Evolutionary conservation across 2,329 filamentous ascomycete species (phyloP), one percentile per base, ranked within the genome.

Genomic region (Cladosporium austrohemisphaericum): DNA sequence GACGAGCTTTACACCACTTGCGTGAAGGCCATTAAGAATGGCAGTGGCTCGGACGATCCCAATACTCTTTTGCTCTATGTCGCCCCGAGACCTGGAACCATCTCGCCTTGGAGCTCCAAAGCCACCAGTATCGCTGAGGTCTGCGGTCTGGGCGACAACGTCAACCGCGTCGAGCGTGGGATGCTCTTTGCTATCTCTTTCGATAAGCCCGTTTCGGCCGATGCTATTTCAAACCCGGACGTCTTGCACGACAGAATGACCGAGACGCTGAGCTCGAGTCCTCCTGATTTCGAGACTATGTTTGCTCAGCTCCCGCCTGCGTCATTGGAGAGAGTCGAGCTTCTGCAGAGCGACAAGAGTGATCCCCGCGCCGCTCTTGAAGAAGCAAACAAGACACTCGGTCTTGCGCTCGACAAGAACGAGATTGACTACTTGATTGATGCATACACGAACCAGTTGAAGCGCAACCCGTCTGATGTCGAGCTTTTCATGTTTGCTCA

Each of bases 401-500:
- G 93, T 2, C 78, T 98, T 55, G 91, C 89, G 14, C 78, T 98
- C 51, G 92, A 97, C 66, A 77, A 83, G 51, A 84, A 85, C 7
- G 91, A 98, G 67, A 94, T 97, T 67, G 84, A 95, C 52, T 97
- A 98, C 64, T 77, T 98, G 31, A 88, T 95, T n/a, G 83, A 90
- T 58, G 84, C 85, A 33, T 93, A 89, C 69, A 81, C 81, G 5
- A 75, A 81, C 29, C 78, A 76, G 50, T 73, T 84, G 14, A 79
- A 81, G 54, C 74, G 83, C 29, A 74, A 79, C 41, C 88, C 88
- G 1, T 85, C 90, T 53, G 93, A 97, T 66, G 88, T 97, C 36
- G 93, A 98, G 72, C 78, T 97, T 18, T 97, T 97, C 77, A 97
- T 97, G 93, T 98, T 97, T 68, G 92, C 92, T 13, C 93, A 98